These are phyloP conservation scores for Haberlea rhodopensis DNA, from an alignment of 257 asterid genomes.

Conservation along the genomic window DNA sequence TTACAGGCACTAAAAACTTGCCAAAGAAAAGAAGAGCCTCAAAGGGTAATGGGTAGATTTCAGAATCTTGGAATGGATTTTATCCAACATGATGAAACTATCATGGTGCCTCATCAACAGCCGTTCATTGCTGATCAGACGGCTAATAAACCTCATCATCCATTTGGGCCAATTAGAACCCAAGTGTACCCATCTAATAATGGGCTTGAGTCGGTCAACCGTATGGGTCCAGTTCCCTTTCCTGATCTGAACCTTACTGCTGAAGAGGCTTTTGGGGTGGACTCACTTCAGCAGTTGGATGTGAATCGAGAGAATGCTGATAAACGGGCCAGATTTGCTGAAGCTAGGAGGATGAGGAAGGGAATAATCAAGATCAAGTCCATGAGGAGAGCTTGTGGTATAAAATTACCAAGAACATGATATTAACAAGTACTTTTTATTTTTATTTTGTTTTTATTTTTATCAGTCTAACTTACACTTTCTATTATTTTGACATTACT, in stretches of 20 bases:
- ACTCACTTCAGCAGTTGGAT: slow-evolving; percentile 38
- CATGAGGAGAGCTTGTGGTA: slow-evolving; percentile 27
- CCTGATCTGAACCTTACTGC: slow-evolving; percentile 39
- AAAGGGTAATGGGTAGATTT: slow-evolving; percentile 10
- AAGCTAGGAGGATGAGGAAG: slow-evolving; percentile 55
- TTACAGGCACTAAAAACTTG: slow-evolving; percentile 25
- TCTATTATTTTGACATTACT: too few species aligned
- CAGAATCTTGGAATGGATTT: slow-evolving; percentile 15
- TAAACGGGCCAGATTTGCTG: slow-evolving; percentile 48
- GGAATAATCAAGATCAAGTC: slow-evolving; percentile 39
- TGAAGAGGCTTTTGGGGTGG: slow-evolving; percentile 29
- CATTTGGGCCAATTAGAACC: slow-evolving; percentile 28
- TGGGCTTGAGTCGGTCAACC: slow-evolving; percentile 30
- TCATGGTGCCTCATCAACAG: slow-evolving; percentile 18
- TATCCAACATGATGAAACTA: not conserved
- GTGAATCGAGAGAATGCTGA: slow-evolving; percentile 19
- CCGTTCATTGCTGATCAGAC: slow-evolving; percentile 31
- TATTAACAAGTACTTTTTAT: not conserved
- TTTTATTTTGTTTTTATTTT: too few species aligned
- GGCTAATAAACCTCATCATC: slow-evolving; percentile 22
- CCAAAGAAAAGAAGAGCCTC: slow-evolving; percentile 17
- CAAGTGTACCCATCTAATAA: slow-evolving; percentile 15
- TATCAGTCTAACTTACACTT: not conserved
- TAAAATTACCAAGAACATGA: slow-evolving; percentile 24
- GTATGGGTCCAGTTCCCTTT: slow-evolving; percentile 36